Evolutionary conservation across 1,284 basidiomycete genomes (phyloP).

Genomic region (Leucoagaricus sp.): DNA sequence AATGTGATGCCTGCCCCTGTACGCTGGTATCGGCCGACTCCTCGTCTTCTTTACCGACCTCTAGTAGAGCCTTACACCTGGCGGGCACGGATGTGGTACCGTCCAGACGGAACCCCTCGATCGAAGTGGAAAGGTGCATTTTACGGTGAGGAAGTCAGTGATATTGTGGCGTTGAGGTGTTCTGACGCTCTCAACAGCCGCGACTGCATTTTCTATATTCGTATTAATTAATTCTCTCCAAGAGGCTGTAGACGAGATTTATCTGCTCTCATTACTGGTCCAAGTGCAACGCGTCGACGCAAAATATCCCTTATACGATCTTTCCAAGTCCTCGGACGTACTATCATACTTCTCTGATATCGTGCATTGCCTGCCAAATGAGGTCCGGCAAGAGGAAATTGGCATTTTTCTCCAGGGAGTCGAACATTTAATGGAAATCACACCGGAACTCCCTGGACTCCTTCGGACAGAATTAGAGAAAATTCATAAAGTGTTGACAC

Average conservation of each 20-base stretch:
- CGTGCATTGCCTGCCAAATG: not conserved
- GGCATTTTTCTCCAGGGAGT: not conserved
- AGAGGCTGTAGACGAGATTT: not conserved
- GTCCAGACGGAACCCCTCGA: not conserved
- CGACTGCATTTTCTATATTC: not conserved
- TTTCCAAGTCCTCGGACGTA: not conserved
- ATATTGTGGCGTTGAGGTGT: not conserved
- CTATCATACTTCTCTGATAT: not conserved
- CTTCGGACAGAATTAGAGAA: conserved; percentile 4
- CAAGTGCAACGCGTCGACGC: conserved; percentile 1
- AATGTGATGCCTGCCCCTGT: not conserved
- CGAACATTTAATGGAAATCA: not conserved
- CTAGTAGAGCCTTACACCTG: not conserved
- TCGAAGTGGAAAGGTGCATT: conserved; percentile 2
- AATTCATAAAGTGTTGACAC: not conserved
- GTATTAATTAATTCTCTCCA: not conserved
- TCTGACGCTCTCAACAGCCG: not conserved
- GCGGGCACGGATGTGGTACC: not conserved
- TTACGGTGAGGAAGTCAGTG: not conserved
- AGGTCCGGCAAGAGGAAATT: not conserved
- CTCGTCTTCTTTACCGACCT: not conserved
- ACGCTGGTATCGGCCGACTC: not conserved
- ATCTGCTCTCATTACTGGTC: not conserved
- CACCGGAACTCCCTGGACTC: not conserved
- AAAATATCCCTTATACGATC: conserved; percentile 6